These are phyloP conservation scores for Cydonia oblonga DNA, from an alignment of 331 rosid species.

Conservation along the genomic window DNA sequence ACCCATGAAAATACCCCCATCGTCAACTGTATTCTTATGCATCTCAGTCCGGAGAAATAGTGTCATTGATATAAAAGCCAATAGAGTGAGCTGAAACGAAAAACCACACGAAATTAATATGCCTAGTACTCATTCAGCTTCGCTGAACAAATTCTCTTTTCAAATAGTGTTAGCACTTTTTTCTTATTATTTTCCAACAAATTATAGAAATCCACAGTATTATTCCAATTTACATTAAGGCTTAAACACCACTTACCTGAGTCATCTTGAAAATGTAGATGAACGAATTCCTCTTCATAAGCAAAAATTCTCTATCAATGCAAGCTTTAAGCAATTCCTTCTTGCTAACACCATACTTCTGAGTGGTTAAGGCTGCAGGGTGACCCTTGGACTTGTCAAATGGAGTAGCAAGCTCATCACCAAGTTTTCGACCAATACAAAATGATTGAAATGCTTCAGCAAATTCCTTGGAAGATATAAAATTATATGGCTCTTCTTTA, in stretches of 20 bases:
- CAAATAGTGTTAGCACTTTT: not conserved
- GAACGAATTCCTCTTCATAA: constrained; percentile 35
- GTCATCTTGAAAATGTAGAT: constrained; percentile 26
- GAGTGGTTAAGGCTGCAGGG: constrained; percentile 28
- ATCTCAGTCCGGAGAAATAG: constrained; percentile 32
- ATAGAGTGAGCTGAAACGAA: constrained; percentile 8
- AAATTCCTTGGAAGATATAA: constrained; percentile 24
- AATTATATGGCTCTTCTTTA: constrained; percentile 23
- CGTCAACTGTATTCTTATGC: constrained; percentile 16
- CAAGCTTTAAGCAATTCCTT: constrained; percentile 29
- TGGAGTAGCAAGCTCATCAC: constrained; percentile 25
- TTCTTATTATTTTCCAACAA: not conserved
- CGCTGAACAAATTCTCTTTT: not conserved
- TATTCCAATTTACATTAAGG: not conserved
- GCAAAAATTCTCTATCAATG: constrained; percentile 24
- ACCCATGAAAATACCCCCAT: constrained; percentile 26
- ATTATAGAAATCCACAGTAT: not conserved
- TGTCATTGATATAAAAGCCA: constrained; percentile 23
- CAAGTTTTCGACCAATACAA: constrained; percentile 18
- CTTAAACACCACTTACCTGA: constrained; percentile 20
- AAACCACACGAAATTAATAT: not conserved
- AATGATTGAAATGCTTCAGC: constrained; percentile 24
- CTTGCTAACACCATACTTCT: constrained; percentile 24
- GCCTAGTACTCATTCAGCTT: not conserved
- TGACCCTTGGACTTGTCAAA: constrained; percentile 32